A percentile compares a stretch with the other conserved stretches of the same genome.
phyloP scores from a whole-genome alignment of 176 grass and related monocot species.

The Ampelocalamus luodianensis region DNA sequence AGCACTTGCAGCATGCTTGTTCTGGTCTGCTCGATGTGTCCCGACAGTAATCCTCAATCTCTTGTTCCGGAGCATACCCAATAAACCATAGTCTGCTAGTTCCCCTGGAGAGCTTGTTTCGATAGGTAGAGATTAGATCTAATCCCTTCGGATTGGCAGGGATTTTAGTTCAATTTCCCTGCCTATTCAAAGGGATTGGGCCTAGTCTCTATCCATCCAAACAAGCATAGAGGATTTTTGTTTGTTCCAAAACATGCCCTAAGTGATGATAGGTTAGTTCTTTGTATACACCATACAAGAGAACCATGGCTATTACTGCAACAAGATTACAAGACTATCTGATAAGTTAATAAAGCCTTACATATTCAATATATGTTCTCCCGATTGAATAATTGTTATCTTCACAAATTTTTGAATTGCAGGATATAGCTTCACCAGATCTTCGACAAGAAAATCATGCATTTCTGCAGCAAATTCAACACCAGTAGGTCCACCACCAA shows the following conservation, averaged over 20 bases:
- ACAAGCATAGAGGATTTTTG: background rate
- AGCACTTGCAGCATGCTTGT: background rate
- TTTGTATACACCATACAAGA: constrained; percentile 5
- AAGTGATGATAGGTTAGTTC: background rate
- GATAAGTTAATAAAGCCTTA: constrained; percentile 50
- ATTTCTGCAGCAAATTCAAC: constrained; percentile 98
- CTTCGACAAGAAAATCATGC: constrained; percentile 94
- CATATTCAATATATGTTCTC: constrained; percentile 89
- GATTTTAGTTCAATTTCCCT: background rate
- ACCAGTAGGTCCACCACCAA: constrained; percentile 94
- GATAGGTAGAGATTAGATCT: background rate
- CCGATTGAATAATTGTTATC: constrained; percentile 90
- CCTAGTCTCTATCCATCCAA: background rate
- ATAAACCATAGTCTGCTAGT: background rate
- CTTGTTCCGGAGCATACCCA: background rate
- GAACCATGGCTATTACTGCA: constrained; percentile 22
- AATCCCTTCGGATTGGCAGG: background rate
- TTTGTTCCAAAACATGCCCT: background rate
- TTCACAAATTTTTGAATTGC: constrained; percentile 67
- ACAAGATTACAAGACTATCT: constrained; percentile 17
- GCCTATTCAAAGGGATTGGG: background rate
- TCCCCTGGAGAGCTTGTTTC: background rate
- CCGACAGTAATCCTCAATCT: background rate
- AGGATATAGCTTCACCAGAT: constrained; percentile 91
- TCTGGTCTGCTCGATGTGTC: background rate